Evolutionary conservation across 305 asterid genomes (phyloP), one percentile per base, ranked within the genome.

Genomic region (Fraxinus velutina): DNA sequence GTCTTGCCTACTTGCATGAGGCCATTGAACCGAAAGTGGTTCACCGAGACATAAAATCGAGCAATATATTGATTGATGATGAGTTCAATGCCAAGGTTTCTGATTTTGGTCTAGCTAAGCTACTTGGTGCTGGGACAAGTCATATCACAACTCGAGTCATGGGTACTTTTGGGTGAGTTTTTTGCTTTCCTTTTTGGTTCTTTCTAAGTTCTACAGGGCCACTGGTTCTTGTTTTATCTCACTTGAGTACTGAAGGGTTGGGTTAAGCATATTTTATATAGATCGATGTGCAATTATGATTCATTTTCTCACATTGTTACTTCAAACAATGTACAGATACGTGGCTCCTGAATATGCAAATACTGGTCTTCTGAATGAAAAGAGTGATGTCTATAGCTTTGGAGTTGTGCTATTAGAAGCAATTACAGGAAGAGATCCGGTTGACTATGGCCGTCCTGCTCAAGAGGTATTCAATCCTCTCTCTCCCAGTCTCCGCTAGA

Each of bases 291-390:
- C 42, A 32, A 76, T 62, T 22, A 52, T 6, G 22, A 33, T 82
- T 70, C 17, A 24, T 4, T 33, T 78, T 79, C 29, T 62, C 77
- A 81, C 34, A n/a, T 70, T 80, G 36, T 32, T 19, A 15, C 77
- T 82, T 21, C 62, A 9, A 79, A 75, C 8, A 34, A 74, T 66
- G 50, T 80, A 72, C 94, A 95, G 99, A 71, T 95, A 95, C 42
- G 99, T 95, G 88, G 99, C 99, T 86, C 99, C 99, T 50, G 97
- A 94, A 84, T 94, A 94, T 87, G 98, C 97, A 50, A 94, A 93
- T 86, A 90, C 95, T 12, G 98, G 98, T 32, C 97, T 94, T 80
- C 82, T 94, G 79, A 94, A 94, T 75, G 98, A 94, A 80, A 94
- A 93, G 89, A 94, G 97, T 78, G 98, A 93, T 74, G 93, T 94